These are phyloP conservation scores for Eimeria praecox DNA, from an alignment of 169 alveolate species.

Conservation along the genomic window DNA sequence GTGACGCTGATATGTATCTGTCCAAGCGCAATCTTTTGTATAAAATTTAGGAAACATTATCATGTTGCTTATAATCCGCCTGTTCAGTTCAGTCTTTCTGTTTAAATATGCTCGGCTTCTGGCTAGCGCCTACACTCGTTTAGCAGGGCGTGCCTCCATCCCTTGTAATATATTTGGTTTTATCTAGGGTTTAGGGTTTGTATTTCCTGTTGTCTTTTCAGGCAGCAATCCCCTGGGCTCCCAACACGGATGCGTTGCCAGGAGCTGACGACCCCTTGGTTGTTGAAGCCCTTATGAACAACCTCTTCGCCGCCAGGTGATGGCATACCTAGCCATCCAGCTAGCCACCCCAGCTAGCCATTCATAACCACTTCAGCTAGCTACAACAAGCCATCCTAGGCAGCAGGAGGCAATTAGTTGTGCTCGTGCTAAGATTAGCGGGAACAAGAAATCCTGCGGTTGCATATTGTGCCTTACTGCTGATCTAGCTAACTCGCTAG, in stretches of 20 bases:
- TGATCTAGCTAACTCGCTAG: not conserved
- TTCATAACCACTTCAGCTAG: not conserved
- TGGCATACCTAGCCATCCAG: not conserved
- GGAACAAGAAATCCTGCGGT: not conserved
- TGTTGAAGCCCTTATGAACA: constrained; percentile 64
- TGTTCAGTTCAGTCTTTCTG: not conserved
- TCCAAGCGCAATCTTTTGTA: no score
- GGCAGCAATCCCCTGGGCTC: constrained; percentile 75
- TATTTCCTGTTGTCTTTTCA: not conserved
- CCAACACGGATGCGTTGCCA: constrained; percentile 61
- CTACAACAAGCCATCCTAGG: not conserved
- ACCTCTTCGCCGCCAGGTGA: constrained; percentile 65
- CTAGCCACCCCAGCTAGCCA: not conserved
- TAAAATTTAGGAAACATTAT: not conserved
- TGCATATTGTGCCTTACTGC: not conserved
- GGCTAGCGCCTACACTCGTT: not conserved
- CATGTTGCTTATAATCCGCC: not conserved
- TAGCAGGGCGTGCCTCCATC: no score
- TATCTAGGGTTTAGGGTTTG: not conserved
- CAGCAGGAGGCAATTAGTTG: not conserved
- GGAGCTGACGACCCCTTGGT: constrained; percentile 73
- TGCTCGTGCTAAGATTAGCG: not conserved
- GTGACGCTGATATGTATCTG: no score
- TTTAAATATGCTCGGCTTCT: not conserved
- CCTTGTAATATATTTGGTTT: not conserved